phyloP scores from a whole-genome alignment of 495 filamentous ascomycete genomes.

The Penicillium paradoxum region DNA sequence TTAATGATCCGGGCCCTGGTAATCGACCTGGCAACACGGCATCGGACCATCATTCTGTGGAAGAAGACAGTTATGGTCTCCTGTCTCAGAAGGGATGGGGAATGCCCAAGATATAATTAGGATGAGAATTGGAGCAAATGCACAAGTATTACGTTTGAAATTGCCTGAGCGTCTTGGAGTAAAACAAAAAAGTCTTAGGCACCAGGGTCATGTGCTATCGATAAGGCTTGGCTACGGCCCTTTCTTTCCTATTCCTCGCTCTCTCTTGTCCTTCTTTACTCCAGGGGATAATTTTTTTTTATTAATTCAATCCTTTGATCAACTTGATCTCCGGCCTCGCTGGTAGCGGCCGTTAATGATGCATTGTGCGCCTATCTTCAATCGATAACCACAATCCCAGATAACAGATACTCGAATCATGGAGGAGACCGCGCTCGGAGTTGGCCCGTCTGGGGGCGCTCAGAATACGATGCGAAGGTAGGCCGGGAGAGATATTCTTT shows the following conservation, averaged over 20 bases:
- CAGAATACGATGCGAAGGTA: slow-evolving; percentile 33
- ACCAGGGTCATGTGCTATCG: not conserved
- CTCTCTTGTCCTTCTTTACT: not conserved
- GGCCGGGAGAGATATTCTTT: not conserved
- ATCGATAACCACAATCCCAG: slow-evolving; percentile 2
- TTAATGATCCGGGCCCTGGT: slow-evolving; percentile 56
- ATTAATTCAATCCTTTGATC: not conserved
- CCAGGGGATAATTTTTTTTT: not conserved
- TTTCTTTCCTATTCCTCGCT: not conserved
- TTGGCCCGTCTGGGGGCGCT: slow-evolving; percentile 19
- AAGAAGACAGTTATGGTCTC: slow-evolving; percentile 44
- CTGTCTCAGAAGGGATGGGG: slow-evolving; percentile 44
- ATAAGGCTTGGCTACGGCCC: not conserved
- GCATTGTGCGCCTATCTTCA: slow-evolving; percentile 15
- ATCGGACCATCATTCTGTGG: slow-evolving; percentile 32
- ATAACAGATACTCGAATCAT: slow-evolving; percentile 20
- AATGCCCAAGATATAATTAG: slow-evolving; percentile 15
- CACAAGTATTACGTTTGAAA: not conserved
- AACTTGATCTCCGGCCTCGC: slow-evolving; percentile 1
- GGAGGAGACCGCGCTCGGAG: slow-evolving; percentile 31
- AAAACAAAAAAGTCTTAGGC: not conserved
- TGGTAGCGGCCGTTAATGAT: slow-evolving; percentile 28
- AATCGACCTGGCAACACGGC: slow-evolving; percentile 43
- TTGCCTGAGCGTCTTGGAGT: not conserved
- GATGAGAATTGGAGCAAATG: slow-evolving; percentile 6